phyloP scores from a whole-genome alignment of 2,329 filamentous ascomycete genomes.

The Gliomastix tumulicola region DNA sequence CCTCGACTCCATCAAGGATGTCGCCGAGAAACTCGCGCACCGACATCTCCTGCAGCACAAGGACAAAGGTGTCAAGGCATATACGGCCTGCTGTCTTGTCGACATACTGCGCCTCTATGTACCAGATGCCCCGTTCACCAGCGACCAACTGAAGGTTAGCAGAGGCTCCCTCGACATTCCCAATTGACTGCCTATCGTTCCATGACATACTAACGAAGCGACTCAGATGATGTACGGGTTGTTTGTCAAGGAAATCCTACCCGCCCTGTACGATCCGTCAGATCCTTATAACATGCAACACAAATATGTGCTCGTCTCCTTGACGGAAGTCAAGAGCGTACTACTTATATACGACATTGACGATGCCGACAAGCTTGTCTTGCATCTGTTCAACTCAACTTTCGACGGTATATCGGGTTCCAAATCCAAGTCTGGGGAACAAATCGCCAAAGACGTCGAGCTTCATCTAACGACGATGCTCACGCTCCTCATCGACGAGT shows the following conservation, averaged over 20 bases:
- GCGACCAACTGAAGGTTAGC: constrained; percentile 72
- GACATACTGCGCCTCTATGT: constrained; percentile 91
- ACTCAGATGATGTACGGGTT: constrained; percentile 83
- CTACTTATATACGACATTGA: constrained; percentile 85
- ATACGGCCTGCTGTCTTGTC: constrained; percentile 80
- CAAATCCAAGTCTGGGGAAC: constrained; percentile 68
- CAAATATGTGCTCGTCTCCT: constrained; percentile 80
- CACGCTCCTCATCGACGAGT: constrained; percentile 81
- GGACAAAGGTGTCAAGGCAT: constrained; percentile 88
- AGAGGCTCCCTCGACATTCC: not conserved
- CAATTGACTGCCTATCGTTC: not conserved
- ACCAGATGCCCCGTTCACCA: constrained; percentile 89
- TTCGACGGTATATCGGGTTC: constrained; percentile 88
- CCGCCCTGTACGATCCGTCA: constrained; percentile 76
- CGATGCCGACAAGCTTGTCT: constrained; percentile 69
- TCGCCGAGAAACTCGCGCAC: constrained; percentile 78
- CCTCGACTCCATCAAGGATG: constrained; percentile 72
- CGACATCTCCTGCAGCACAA: constrained; percentile 83
- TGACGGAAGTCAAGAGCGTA: constrained; percentile 91
- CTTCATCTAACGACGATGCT: constrained; percentile 86
- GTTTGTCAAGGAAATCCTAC: constrained; percentile 76
- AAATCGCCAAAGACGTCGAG: constrained; percentile 87
- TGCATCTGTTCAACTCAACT: constrained; percentile 77
- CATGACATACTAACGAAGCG: constrained; percentile 1
- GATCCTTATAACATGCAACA: constrained; percentile 92